These are phyloP conservation scores for Blepharisma japonicum DNA, from an alignment of 73 alveolate species.

Conservation along the genomic window DNA sequence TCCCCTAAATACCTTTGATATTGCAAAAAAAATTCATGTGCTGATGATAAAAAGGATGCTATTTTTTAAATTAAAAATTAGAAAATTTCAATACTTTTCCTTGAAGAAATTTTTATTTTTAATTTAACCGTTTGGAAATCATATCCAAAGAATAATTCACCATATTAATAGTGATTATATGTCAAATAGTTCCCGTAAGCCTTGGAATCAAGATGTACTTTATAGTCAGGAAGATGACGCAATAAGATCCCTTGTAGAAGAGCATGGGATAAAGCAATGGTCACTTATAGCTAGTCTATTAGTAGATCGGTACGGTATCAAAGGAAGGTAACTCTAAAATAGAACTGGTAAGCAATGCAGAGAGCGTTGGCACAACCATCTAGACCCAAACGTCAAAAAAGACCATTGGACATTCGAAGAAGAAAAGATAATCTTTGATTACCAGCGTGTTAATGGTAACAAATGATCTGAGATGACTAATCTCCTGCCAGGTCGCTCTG, in stretches of 20 bases:
- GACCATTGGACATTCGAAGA: conserved; percentile 72
- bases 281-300: conserved; percentile 39
- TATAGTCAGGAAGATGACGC: conserved; percentile 21
- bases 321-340: conserved; percentile 24
- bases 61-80: too few species aligned
- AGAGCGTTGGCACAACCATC: conserved; percentile 82
- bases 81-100: too few species aligned
- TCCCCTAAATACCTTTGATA: too few species aligned
- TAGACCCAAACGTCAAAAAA: conserved; percentile 74
- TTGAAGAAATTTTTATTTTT: too few species aligned
- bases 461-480: conserved; percentile 76
- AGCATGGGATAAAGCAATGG: conserved; percentile 42
- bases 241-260: conserved; percentile 31
- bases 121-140: too few species aligned
- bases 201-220: conserved; percentile 18
- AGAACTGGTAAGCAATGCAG: conserved; percentile 84
- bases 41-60: too few species aligned
- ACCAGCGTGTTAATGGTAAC: conserved; percentile 69
- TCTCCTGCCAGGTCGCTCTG: conserved; percentile 78
- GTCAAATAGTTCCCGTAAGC: neutral
- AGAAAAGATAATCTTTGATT: conserved; percentile 67
- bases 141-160: too few species aligned
- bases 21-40: too few species aligned
- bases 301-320: conserved; percentile 19
- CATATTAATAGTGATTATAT: neutral